Evolutionary conservation across 75 land plant species (phyloP).

Genomic region (Cupressus sempervirens): DNA sequence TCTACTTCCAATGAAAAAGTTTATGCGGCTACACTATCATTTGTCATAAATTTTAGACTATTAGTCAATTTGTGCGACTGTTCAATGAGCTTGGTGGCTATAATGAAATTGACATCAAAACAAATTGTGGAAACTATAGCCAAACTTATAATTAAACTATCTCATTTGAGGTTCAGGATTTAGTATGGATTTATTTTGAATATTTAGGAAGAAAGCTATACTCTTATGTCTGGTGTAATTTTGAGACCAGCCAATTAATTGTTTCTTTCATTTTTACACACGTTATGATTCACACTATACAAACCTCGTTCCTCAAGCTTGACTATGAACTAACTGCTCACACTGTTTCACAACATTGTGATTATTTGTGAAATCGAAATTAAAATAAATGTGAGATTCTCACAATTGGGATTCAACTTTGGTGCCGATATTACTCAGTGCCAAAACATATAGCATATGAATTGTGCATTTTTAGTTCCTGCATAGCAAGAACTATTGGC

Average conservation of each 20-base stretch:
- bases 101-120: not conserved
- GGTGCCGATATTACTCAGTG: not conserved
- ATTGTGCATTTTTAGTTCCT: not conserved
- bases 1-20: not conserved
- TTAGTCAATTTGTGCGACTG: not conserved
- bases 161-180: not conserved
- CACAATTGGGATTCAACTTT: not conserved
- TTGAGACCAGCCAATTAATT: not conserved
- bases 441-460: not conserved
- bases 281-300: not conserved
- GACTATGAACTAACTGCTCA: not conserved
- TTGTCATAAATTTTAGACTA: not conserved
- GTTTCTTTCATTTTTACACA: not conserved
- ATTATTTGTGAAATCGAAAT: not conserved
- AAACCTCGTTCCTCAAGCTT: not conserved
- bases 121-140: not conserved
- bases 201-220: not conserved
- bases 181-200: not conserved
- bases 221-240: not conserved
- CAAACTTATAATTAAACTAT: not conserved
- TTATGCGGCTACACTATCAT: not conserved
- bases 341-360: not conserved
- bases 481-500: too few relatives aligned
- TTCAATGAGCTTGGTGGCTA: not conserved
- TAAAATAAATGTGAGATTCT: not conserved